Evolutionary conservation across 2,329 filamentous ascomycete species (phyloP).

Genomic region (Microdochium bolleyi): DNA sequence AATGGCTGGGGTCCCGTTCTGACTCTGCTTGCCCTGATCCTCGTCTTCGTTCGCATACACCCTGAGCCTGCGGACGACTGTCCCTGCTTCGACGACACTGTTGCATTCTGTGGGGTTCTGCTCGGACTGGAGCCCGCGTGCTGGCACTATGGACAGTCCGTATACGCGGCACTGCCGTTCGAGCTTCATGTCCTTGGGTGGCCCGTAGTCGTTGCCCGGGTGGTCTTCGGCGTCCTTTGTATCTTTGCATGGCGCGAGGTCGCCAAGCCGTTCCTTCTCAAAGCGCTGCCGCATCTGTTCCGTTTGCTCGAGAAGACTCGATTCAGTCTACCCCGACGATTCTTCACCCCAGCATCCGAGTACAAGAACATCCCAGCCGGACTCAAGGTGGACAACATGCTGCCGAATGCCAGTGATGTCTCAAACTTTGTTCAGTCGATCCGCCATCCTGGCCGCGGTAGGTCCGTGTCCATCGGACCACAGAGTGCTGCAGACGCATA

Average conservation of each 20-base stretch:
- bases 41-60: conserved; percentile 77
- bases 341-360: conserved; percentile 84
- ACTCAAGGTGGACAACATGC: conserved; percentile 70
- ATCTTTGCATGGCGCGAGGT: conserved; percentile 86
- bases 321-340: conserved; percentile 74
- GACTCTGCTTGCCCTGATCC: conserved; percentile 56
- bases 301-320: conserved; percentile 75
- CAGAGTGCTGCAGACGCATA: conserved; percentile 96
- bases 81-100: conserved; percentile 93
- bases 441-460: conserved; percentile 65
- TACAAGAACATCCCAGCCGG: conserved; percentile 76
- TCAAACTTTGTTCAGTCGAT: conserved; percentile 76
- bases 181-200: conserved; percentile 59
- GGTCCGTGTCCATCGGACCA: conserved; percentile 83
- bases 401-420: conserved; percentile 83
- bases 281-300: conserved; percentile 75
- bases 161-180: conserved; percentile 46
- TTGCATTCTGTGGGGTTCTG: conserved; percentile 84
- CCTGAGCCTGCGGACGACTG: conserved; percentile 96
- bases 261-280: conserved; percentile 78
- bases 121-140: conserved; percentile 76
- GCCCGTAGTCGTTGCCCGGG: conserved; percentile 53
- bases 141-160: conserved; percentile 68
- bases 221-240: conserved; percentile 71
- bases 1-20: conserved; percentile 58